These are phyloP conservation scores for Metarhizium brunneum DNA, from an alignment of 2,329 filamentous ascomycete genomes.

Conservation along the genomic window DNA sequence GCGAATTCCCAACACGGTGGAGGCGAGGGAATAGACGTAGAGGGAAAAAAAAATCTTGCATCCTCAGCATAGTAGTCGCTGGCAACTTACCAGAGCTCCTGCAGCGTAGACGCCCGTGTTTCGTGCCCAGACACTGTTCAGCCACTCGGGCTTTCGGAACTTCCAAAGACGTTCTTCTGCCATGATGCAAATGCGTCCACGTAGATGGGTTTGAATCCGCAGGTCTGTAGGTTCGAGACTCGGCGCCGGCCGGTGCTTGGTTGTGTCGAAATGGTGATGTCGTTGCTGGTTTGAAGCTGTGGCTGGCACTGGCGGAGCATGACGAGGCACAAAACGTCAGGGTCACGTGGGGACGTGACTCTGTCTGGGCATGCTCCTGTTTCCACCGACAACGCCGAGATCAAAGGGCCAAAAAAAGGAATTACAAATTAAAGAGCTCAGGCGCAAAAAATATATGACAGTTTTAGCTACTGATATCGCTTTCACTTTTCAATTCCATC, in stretches of 20 bases:
- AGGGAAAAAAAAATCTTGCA: not conserved
- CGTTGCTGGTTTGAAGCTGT: constrained; percentile 11
- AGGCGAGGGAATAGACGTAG: not conserved
- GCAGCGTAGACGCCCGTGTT: constrained; percentile 54
- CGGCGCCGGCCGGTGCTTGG: constrained; percentile 7
- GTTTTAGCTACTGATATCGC: too few relatives aligned
- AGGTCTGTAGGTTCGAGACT: not conserved
- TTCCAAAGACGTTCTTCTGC: constrained; percentile 60
- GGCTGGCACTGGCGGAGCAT: constrained; percentile 5
- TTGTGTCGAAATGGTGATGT: not conserved
- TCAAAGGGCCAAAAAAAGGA: too few relatives aligned
- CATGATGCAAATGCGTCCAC: constrained; percentile 27
- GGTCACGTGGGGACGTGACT: constrained; percentile 1
- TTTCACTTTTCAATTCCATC: too few relatives aligned
- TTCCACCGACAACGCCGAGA: too few relatives aligned
- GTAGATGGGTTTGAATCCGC: not conserved
- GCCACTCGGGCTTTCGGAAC: constrained; percentile 57
- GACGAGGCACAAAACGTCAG: constrained; percentile 14
- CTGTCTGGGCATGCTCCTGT: too few relatives aligned
- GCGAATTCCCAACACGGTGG: too few relatives aligned
- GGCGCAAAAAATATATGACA: too few relatives aligned
- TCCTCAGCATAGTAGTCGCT: not conserved
- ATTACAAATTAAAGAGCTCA: too few relatives aligned
- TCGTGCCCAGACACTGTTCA: constrained; percentile 54
- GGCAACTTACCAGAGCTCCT: constrained; percentile 48